phyloP scores from a whole-genome alignment of 768 basidiomycete species.

The Tylopilus vinaceipallidus region DNA sequence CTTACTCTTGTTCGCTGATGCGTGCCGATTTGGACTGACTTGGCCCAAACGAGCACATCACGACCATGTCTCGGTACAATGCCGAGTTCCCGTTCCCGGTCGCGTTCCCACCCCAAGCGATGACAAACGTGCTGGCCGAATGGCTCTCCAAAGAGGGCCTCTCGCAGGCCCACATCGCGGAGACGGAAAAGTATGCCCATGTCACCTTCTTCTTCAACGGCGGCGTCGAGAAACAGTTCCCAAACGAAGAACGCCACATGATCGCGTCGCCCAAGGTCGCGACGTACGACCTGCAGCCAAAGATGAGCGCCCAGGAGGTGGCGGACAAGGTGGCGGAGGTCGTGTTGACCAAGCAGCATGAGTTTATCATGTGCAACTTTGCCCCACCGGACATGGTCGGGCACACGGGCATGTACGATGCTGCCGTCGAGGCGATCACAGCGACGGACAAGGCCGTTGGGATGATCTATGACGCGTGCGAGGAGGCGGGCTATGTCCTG shows the following conservation, averaged over 20 bases:
- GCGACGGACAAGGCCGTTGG: conserved; percentile 90
- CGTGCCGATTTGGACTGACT: background rate
- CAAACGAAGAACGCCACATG: conserved; percentile 79
- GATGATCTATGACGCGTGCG: conserved; percentile 81
- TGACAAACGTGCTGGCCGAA: conserved; percentile 94
- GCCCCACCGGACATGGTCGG: conserved; percentile 98
- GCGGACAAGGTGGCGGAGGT: conserved; percentile 92
- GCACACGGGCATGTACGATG: conserved; percentile 89
- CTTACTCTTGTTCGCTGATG: background rate
- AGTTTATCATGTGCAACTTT: conserved; percentile 98
- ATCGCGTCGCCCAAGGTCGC: conserved; percentile 91
- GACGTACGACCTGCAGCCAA: conserved; percentile 89
- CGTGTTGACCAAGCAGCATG: conserved; percentile 62
- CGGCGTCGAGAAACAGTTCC: conserved; percentile 90
- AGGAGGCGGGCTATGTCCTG: conserved; percentile 83
- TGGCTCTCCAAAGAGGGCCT: conserved; percentile 78
- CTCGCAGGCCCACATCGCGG: conserved; percentile 91
- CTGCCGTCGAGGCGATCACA: conserved; percentile 83
- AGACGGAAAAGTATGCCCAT: conserved; percentile 98
- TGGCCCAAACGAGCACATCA: conserved; percentile 56
- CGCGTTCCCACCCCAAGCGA: conserved; percentile 91
- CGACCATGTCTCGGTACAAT: conserved; percentile 95
- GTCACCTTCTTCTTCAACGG: conserved; percentile 99
- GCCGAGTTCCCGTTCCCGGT: conserved; percentile 84
- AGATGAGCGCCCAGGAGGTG: conserved; percentile 86